A percentile compares a stretch with the other conserved stretches of the same genome.
Conservation (phyloP, 805 yeast species). For the Ogataea henricii region DNA sequence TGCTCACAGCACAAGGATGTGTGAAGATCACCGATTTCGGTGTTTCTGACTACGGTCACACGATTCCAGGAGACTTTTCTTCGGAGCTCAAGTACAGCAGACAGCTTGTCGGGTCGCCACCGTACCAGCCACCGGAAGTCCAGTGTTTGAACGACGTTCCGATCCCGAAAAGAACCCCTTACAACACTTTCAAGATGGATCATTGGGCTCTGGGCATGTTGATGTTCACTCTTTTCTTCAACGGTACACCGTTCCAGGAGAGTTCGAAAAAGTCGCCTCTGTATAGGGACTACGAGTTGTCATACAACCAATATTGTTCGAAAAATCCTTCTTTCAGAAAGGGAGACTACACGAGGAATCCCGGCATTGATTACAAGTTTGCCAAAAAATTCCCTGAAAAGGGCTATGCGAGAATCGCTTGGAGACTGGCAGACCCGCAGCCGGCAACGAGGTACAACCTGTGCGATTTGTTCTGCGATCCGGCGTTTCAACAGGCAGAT, state of each 20-base stretch:
- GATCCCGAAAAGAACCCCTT: slow-evolving; percentile 37
- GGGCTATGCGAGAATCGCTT: slow-evolving; percentile 72
- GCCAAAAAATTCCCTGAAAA: slow-evolving; percentile 63
- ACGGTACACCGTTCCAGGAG: slow-evolving; percentile 60
- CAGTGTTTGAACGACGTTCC: slow-evolving; percentile 49
- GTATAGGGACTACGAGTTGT: slow-evolving; percentile 56
- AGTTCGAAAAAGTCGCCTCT: slow-evolving; percentile 46
- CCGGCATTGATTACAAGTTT: slow-evolving; percentile 72
- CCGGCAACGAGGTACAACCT: slow-evolving; percentile 58
- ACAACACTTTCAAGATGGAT: slow-evolving; percentile 72
- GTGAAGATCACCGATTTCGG: slow-evolving; percentile 93
- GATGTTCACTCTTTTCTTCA: slow-evolving; percentile 60
- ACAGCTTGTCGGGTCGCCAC: slow-evolving; percentile 79
- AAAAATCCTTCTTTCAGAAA: slow-evolving; percentile 46
- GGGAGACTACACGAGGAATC: slow-evolving; percentile 51
- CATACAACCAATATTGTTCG: slow-evolving; percentile 40
- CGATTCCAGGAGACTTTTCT: slow-evolving; percentile 51
- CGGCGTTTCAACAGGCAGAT: slow-evolving; percentile 64
- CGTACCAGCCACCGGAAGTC: slow-evolving; percentile 83
- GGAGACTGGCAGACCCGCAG: slow-evolving; percentile 75
- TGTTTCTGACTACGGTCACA: slow-evolving; percentile 72
- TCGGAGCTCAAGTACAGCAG: slow-evolving; percentile 43
- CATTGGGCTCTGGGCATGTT: slow-evolving; percentile 76
- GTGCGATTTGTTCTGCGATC: slow-evolving; percentile 59
- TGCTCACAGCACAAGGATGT: slow-evolving; percentile 58